Percentiles rank a stretch among this genome's conserved stretches.
Conservation (phyloP, 495 filamentous ascomycete genomes). For the Neurospora sp. region DNA sequence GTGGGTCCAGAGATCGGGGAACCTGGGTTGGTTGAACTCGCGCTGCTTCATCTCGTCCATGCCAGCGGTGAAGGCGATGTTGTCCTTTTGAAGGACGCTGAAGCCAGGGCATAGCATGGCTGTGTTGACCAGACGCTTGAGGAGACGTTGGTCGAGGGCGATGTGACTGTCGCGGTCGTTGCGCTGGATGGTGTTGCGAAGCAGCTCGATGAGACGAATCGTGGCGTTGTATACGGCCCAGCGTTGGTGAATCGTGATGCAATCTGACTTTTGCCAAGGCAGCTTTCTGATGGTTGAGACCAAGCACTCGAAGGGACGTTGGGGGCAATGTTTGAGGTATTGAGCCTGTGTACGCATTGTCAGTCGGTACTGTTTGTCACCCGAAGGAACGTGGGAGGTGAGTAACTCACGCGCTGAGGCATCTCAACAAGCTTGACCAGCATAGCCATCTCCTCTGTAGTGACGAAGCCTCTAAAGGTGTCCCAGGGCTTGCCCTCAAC, state of each 20-base stretch:
- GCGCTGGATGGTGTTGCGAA: slow-evolving; percentile 9
- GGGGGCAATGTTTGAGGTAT: slow-evolving; percentile 53
- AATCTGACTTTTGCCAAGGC: slow-evolving; percentile 55
- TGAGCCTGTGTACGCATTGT: slow-evolving; percentile 39
- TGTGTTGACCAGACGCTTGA: slow-evolving; percentile 47
- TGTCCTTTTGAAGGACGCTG: slow-evolving; percentile 49
- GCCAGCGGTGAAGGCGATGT: slow-evolving; percentile 26
- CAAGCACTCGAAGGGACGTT: slow-evolving; percentile 65
- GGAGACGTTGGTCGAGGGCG: slow-evolving; percentile 41
- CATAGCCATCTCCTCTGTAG: slow-evolving; percentile 59
- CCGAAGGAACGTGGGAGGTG: neutral
- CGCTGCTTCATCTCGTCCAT: slow-evolving; percentile 9
- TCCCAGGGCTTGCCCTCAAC: slow-evolving; percentile 43
- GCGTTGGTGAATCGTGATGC: slow-evolving; percentile 57
- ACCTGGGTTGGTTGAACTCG: slow-evolving; percentile 26
- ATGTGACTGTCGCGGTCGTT: slow-evolving; percentile 29
- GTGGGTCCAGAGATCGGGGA: slow-evolving; percentile 30
- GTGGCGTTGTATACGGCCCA: slow-evolving; percentile 45
- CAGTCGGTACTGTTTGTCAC: neutral
- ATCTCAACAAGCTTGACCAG: slow-evolving; percentile 56
- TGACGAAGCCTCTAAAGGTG: slow-evolving; percentile 61
- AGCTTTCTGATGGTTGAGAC: slow-evolving; percentile 68
- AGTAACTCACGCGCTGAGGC: slow-evolving; percentile 51
- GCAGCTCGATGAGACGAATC: slow-evolving; percentile 32
- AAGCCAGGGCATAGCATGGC: slow-evolving; percentile 56